These are phyloP conservation scores for Moesziomyces antarcticus DNA, from an alignment of 1,284 basidiomycete species.

Conservation along the genomic window DNA sequence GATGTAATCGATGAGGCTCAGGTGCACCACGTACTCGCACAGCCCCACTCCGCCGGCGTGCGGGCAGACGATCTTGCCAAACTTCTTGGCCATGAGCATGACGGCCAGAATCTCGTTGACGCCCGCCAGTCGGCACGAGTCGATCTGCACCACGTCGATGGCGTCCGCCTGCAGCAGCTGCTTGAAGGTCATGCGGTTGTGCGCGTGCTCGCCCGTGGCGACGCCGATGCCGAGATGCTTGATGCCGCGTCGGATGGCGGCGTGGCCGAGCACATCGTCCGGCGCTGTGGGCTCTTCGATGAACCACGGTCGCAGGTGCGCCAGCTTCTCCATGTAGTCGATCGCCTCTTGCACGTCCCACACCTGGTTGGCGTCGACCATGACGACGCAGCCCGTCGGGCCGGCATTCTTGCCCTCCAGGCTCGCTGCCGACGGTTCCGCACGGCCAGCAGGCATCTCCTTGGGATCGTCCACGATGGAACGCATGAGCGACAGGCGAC, in stretches of 20 bases:
- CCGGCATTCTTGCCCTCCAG: conserved; percentile 84
- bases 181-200: conserved; percentile 94
- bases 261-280: conserved; percentile 72
- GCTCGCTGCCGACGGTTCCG: conserved; percentile 25
- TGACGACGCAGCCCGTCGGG: conserved; percentile 89
- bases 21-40: conserved; percentile 90
- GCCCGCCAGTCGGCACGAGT: conserved; percentile 90
- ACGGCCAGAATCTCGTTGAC: conserved; percentile 93
- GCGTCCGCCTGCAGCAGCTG: conserved; percentile 91
- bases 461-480: conserved; percentile 81
- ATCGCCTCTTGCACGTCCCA: conserved; percentile 95
- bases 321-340: conserved; percentile 85
- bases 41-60: conserved; percentile 95
- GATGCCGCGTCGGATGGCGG: conserved; percentile 80
- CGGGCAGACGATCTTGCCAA: conserved; percentile 75
- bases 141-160: conserved; percentile 95
- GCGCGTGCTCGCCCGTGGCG: conserved; percentile 94
- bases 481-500: conserved; percentile 86
- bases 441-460: conserved; percentile 46
- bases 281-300: conserved; percentile 72
- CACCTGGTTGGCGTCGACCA: conserved; percentile 97
- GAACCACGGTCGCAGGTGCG: conserved; percentile 86
- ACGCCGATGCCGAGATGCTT: conserved; percentile 88
- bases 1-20: conserved; percentile 80
- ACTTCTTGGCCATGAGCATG: conserved; percentile 93